A percentile compares a stretch with the other conserved stretches of the same genome.
These are phyloP conservation scores for Fusarium hostae DNA, from an alignment of 2,329 filamentous ascomycete genomes.

Conservation along the genomic window DNA sequence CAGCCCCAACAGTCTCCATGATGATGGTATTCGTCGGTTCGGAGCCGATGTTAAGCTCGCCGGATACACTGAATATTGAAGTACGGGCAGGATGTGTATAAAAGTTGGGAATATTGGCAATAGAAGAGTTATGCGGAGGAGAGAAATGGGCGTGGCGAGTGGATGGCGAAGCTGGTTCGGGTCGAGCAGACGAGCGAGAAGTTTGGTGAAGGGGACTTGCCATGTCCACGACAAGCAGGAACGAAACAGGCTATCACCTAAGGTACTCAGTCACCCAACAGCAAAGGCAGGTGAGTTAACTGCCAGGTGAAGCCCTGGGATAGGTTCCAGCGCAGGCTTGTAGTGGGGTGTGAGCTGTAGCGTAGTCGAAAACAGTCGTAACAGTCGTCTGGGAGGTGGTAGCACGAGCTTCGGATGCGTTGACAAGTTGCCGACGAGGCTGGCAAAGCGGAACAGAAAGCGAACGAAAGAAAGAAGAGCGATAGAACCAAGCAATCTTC, in stretches of 20 bases:
- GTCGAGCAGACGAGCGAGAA: constrained; percentile 38
- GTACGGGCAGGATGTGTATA: constrained; percentile 48
- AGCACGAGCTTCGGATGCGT: constrained; percentile 29
- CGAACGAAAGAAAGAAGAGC: neutral
- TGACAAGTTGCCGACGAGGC: constrained; percentile 4
- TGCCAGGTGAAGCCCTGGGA: constrained; percentile 23
- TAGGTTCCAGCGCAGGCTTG: constrained; percentile 23
- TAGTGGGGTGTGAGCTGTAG: constrained; percentile 25
- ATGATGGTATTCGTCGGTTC: constrained; percentile 30
- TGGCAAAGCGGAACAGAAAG: neutral
- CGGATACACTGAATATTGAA: constrained; percentile 62
- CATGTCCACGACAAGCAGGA: constrained; percentile 37
- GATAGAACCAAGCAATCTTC: constrained; percentile 9
- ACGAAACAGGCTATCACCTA: constrained; percentile 2
- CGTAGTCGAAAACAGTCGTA: constrained; percentile 24
- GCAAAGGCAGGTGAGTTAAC: constrained; percentile 10
- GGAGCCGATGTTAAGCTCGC: constrained; percentile 46
- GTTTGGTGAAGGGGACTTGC: constrained; percentile 41
- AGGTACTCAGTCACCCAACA: constrained; percentile 10
- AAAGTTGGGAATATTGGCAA: constrained; percentile 36
- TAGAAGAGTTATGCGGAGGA: constrained; percentile 26
- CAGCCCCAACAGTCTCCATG: constrained; percentile 51
- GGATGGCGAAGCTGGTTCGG: constrained; percentile 36
- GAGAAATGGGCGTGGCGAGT: constrained; percentile 33
- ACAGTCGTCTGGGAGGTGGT: constrained; percentile 21